phyloP scores from a whole-genome alignment of 371 early-diverging fungal species.

The Thermomucor indicae-seudaticae region DNA sequence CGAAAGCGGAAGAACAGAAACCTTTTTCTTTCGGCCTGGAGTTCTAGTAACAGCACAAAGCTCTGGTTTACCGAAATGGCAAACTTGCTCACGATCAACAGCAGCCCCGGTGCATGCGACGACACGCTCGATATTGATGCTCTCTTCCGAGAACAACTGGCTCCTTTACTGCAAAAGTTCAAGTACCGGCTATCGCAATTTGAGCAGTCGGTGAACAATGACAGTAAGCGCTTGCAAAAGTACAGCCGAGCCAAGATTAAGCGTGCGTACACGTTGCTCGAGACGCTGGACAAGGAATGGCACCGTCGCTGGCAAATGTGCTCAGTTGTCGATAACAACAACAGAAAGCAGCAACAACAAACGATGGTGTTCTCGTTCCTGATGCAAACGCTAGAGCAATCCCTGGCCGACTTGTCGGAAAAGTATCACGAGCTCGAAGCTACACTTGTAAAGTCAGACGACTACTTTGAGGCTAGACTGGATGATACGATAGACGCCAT shows the following conservation, averaged over 20 bases:
- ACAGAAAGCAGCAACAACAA: conserved; percentile 3
- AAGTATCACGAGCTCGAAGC: conserved; percentile 19
- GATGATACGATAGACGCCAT: conserved; percentile 45
- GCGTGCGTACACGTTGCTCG: conserved; percentile 23
- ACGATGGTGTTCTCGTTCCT: background rate
- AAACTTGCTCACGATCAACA: conserved; percentile 36
- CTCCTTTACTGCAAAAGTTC: conserved; percentile 40
- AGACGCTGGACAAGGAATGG: conserved; percentile 34
- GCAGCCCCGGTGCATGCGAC: conserved; percentile 16
- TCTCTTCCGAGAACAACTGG: conserved; percentile 35
- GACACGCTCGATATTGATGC: conserved; percentile 39
- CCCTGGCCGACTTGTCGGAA: conserved; percentile 19
- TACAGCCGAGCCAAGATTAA: conserved; percentile 33
- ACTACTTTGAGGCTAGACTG: conserved; percentile 24
- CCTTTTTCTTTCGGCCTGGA: background rate
- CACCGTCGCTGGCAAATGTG: conserved; percentile 22
- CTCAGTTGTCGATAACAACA: conserved; percentile 15
- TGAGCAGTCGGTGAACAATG: conserved; percentile 22
- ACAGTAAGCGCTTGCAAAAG: conserved; percentile 28
- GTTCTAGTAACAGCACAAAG: background rate
- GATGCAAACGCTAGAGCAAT: conserved; percentile 14
- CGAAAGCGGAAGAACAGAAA: too few species aligned
- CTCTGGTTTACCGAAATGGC: conserved; percentile 20
- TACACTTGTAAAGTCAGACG: conserved; percentile 8
- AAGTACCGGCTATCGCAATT: conserved; percentile 36